Evolutionary conservation across 768 basidiomycete species (phyloP).

Genomic region (Boletus coccyginus): DNA sequence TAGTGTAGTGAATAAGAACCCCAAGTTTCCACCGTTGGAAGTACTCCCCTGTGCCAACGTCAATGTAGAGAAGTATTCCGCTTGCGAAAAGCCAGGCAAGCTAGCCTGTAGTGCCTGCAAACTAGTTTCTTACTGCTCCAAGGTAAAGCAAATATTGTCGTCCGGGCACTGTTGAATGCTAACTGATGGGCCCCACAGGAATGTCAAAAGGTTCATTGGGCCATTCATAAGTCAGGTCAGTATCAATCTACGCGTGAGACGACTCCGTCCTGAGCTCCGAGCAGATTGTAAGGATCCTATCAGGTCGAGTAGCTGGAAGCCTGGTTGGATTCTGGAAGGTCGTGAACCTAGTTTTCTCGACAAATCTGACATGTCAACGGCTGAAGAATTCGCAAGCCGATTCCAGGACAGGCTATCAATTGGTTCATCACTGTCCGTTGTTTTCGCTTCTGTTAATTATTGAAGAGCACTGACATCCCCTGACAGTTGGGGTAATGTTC

Average conservation of each 20-base stretch:
- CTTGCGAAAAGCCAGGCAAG: conserved; percentile 33
- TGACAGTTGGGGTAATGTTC: conserved; percentile 34
- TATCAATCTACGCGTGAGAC: background rate
- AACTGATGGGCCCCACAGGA: conserved; percentile 21
- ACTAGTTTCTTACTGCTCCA: conserved; percentile 46
- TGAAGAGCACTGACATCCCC: background rate
- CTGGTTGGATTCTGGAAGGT: conserved; percentile 22
- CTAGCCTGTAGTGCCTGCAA: conserved; percentile 31
- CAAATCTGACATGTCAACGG: background rate
- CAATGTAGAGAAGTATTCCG: conserved; percentile 16
- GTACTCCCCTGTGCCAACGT: conserved; percentile 38
- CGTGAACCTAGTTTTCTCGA: conserved; percentile 21
- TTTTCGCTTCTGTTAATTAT: background rate
- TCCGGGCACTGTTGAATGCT: background rate
- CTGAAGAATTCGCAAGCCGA: conserved; percentile 7
- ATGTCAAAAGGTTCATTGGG: conserved; percentile 44
- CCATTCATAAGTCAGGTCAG: conserved; percentile 36
- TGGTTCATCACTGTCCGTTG: conserved; percentile 24
- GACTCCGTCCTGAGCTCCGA: background rate
- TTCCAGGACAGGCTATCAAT: conserved; percentile 27
- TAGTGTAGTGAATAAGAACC: conserved; percentile 2
- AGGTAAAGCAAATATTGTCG: conserved; percentile 6
- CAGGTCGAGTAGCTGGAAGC: conserved; percentile 17
- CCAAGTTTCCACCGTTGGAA: conserved; percentile 25
- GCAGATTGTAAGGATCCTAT: conserved; percentile 26